Base-by-base conservation (phyloP, 108 stramenopile species). In the Cylindrotheca fusiformis region DNA sequence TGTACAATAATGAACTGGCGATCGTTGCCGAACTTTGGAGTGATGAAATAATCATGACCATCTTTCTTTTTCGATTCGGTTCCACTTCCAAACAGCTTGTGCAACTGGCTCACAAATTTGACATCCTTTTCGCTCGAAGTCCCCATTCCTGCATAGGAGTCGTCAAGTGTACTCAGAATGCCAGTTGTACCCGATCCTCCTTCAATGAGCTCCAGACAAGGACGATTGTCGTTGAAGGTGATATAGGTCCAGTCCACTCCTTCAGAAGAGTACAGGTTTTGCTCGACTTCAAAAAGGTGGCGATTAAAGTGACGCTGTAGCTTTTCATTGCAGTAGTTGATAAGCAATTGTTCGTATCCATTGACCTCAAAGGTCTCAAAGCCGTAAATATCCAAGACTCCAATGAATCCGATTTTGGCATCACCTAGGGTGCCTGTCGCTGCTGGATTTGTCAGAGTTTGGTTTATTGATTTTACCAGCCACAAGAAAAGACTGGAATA, bases 231-330 rank as follows among this genome's bases (percentile, higher is more conserved):
- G 64, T 94, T 96, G 83, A 98, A 99, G 30, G 88, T 83, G 58
- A 98, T 98, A 77, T 96, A 95, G 5, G 91, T 77, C 94, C 96
- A 97, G 56, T 96, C 95, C 24, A 99, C 95, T 59, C 96, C 96
- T 68, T 99, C 97, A 5, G 80, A 66, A 23, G 92, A 61, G 59
- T 99, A 99, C 26, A 95, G 73, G 32, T 84, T 78, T 65, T 96
- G 96, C 69, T 97, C 97, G 4, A 97, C 93, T 72, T 95, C 88
- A 76, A 99, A 99, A 5, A 97, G 61, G 65, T 99, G 93, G 14
- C 82, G 72, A 71, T 97, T 99, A 79, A 99, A 99, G 58, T 97
- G 94, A 10, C 88, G 60, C 61, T 97, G 96, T 20, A 97, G 76
- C 55, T 88, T 89, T 62, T 97, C 95, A 69, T 97, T 97, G 68